Base-by-base conservation (phyloP, 192 early-diverging fungal species). In the Coemansia erecta region DNA sequence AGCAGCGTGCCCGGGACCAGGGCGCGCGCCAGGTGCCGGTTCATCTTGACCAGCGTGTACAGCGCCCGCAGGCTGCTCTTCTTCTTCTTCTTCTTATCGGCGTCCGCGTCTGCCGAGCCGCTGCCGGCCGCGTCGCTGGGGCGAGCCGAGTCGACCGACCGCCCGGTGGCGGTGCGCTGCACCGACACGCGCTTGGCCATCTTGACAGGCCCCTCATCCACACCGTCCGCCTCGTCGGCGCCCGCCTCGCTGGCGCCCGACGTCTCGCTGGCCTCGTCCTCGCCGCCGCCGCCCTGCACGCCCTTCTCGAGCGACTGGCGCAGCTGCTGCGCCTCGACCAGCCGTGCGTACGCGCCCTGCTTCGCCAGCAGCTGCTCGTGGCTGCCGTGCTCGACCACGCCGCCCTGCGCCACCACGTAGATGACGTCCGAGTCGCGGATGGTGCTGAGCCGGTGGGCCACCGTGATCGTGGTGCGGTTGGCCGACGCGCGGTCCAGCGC, bases 361-460 rank as follows among this genome's bases (percentile, higher is more conserved):
- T 31, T 39, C 0, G 57, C 59, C 35, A 94, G 53, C 44, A 98
- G 76, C 66, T 93, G 83, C 35, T 86, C 80, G 70, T 94, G 94
- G 22, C 73, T 85, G 17, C 96, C 96, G 31, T 77, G 59, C 74
- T 95, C 91, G 12, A 87, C 74, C 41, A 92, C 65, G 8, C 72
- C 69, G 33, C 91, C 91, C 47, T 85, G 53, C 69, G 85, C 65
- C 62, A 95, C 85, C 14, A 95, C 93, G 19, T 92, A 87, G 63
- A 98, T 98, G 28, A 86, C 59, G 70, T 95, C 87, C 18, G 92
- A 88, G 49, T 92, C 86, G 37, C 84, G 80, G 59, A 98, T 89
- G 18, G 95, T 98, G 44, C 90, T 93, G 28, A 98, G 70, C 33
- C 95, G 87, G 70, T 95, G 86, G 5, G 95, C 95, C 72, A 98